Evolutionary conservation across 169 alveolate genomes (phyloP).

Genomic region (Cryptosporidium ubiquitum): DNA sequence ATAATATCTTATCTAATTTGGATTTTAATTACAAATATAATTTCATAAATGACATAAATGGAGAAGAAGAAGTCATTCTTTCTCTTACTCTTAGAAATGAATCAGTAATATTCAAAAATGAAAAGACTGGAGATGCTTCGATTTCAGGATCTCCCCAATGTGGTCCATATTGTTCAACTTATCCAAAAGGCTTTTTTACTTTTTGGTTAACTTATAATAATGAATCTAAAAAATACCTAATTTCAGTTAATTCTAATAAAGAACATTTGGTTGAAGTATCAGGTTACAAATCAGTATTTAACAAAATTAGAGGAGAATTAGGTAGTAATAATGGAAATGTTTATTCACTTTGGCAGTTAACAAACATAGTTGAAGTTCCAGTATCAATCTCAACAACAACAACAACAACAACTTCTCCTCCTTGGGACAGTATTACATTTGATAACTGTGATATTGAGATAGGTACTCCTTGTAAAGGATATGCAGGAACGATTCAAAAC

Average conservation of each 20-base stretch:
- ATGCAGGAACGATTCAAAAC: background rate
- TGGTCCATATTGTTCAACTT: background rate
- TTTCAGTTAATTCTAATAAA: conserved; percentile 1
- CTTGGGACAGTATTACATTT: conserved; percentile 12
- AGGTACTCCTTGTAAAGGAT: background rate
- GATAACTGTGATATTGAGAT: conserved; percentile 2
- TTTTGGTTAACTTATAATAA: conserved; percentile 20
- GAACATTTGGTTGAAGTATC: conserved; percentile 14
- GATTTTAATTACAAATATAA: background rate
- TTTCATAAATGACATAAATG: background rate
- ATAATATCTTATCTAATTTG: background rate
- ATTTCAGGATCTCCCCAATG: conserved; percentile 24
- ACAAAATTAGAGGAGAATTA: background rate
- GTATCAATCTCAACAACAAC: conserved; percentile 12
- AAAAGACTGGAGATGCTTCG: background rate
- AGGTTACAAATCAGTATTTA: conserved; percentile 2
- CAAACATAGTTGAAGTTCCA: background rate
- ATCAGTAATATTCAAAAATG: background rate
- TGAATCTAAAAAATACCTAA: background rate
- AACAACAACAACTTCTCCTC: conserved; percentile 26
- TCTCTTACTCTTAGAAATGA: background rate
- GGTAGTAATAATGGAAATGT: background rate
- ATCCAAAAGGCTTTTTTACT: conserved; percentile 6
- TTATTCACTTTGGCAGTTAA: conserved; percentile 1
- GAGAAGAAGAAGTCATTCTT: background rate